phyloP scores from a whole-genome alignment of 225 moss, liverwort and hornwort genomes.

The Pleurozium schreberi region DNA sequence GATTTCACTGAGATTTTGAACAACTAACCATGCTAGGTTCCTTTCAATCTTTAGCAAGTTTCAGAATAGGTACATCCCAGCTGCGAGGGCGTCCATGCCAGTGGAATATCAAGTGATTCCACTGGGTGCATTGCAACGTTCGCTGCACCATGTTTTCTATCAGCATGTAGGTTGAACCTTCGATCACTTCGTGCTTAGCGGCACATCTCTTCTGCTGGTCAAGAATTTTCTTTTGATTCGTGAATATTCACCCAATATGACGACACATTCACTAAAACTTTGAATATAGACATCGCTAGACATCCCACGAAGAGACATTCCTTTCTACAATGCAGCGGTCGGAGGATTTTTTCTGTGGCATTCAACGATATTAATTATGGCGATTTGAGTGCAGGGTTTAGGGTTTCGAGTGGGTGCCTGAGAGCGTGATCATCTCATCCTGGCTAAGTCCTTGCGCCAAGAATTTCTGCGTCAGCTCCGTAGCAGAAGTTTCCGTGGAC shows the following conservation, averaged over 20 bases:
- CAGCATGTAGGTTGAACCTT: background rate
- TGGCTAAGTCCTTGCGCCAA: constrained; percentile 38
- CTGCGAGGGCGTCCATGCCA: background rate
- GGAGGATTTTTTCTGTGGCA: background rate
- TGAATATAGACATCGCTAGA: background rate
- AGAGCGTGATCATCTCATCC: constrained; percentile 61
- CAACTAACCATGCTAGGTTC: background rate
- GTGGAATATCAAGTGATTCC: background rate
- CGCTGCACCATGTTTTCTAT: background rate
- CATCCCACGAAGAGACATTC: background rate
- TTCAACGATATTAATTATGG: no score
- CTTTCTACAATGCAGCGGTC: background rate
- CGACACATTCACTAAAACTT: background rate
- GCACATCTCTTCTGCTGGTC: background rate
- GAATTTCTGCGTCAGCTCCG: constrained; percentile 32
- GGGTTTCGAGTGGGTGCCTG: constrained; percentile 4
- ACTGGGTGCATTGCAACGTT: background rate
- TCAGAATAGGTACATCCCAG: background rate
- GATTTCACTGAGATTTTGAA: background rate
- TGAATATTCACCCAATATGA: background rate
- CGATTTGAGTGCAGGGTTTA: background rate
- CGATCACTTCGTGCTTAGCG: background rate
- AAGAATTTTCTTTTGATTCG: background rate
- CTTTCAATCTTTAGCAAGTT: background rate
- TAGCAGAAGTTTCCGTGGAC: constrained; percentile 26